These are phyloP conservation scores for Endocalyx cinctus DNA, from an alignment of 2,329 filamentous ascomycete genomes.

Conservation along the genomic window DNA sequence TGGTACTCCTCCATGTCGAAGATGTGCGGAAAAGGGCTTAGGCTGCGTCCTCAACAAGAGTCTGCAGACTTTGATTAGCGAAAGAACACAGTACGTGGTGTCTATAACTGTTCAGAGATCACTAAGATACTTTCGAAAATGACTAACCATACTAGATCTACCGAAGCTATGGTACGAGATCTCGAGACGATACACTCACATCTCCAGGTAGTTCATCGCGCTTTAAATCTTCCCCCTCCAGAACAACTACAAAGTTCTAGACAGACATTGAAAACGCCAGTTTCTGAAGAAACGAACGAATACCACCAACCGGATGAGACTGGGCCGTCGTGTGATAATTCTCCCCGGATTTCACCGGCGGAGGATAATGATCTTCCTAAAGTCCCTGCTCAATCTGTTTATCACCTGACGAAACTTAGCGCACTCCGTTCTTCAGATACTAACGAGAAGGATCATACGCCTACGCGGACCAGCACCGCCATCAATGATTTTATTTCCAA, in stretches of 20 bases:
- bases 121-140: too few species aligned
- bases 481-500: slow-evolving; percentile 38
- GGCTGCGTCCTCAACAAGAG: slow-evolving; percentile 37
- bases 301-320: slow-evolving; percentile 6
- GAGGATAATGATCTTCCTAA: slow-evolving; percentile 32
- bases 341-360: slow-evolving; percentile 16
- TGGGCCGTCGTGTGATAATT: slow-evolving; percentile 20
- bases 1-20: slow-evolving; percentile 32
- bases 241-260: slow-evolving; percentile 11
- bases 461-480: slow-evolving; percentile 1
- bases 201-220: slow-evolving; percentile 14
- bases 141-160: slow-evolving; percentile 12
- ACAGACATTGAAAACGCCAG: slow-evolving; percentile 7
- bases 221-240: slow-evolving; percentile 13
- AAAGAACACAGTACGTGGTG: slow-evolving; percentile 32
- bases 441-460: slow-evolving; percentile 3
- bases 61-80: slow-evolving; percentile 37
- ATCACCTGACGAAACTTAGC: slow-evolving; percentile 32
- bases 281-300: slow-evolving; percentile 9
- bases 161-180: slow-evolving; percentile 15
- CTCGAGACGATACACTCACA: slow-evolving; percentile 15
- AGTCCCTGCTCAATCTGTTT: slow-evolving; percentile 35
- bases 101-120: too few species aligned
- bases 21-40: slow-evolving; percentile 32
- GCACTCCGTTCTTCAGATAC: slow-evolving; percentile 30